These are phyloP conservation scores for Prunus davidiana DNA, from an alignment of 306 rosid genomes.

Conservation along the genomic window DNA sequence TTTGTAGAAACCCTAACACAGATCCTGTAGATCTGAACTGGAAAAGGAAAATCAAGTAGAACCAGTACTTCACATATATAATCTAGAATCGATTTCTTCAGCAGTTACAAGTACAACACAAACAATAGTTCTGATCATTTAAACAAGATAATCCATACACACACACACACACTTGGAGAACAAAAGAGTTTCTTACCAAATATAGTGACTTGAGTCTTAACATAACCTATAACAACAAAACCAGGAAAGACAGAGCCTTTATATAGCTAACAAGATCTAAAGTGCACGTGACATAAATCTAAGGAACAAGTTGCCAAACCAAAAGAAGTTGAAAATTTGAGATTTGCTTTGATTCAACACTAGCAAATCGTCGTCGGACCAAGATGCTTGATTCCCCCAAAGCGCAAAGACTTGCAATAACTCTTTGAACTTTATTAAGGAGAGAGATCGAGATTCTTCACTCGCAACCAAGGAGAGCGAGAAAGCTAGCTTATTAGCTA, in stretches of 20 bases:
- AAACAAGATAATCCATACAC: background rate
- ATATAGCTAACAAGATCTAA: background rate
- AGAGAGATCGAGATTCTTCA: background rate
- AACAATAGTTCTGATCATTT: background rate
- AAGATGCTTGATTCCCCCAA: slow-evolving; percentile 93
- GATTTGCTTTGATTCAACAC: slow-evolving; percentile 30
- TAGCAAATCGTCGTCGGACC: slow-evolving; percentile 88
- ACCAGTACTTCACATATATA: too few species aligned
- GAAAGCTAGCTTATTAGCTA: background rate
- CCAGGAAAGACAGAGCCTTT: too few species aligned
- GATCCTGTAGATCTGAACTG: background rate
- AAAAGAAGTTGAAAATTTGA: slow-evolving; percentile 7
- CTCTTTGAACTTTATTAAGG: background rate
- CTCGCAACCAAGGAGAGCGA: background rate
- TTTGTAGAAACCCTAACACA: background rate
- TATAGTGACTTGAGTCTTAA: background rate
- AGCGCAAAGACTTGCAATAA: background rate
- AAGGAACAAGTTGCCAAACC: background rate
- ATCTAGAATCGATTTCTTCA: too few species aligned
- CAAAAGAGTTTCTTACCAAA: background rate
- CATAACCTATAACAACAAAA: background rate
- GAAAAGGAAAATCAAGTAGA: background rate
- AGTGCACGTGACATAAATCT: background rate
- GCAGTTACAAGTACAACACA: background rate
- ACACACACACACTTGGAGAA: background rate